Conservation (phyloP, 345 rosid species). For the Pelargonium nanum region DNA sequence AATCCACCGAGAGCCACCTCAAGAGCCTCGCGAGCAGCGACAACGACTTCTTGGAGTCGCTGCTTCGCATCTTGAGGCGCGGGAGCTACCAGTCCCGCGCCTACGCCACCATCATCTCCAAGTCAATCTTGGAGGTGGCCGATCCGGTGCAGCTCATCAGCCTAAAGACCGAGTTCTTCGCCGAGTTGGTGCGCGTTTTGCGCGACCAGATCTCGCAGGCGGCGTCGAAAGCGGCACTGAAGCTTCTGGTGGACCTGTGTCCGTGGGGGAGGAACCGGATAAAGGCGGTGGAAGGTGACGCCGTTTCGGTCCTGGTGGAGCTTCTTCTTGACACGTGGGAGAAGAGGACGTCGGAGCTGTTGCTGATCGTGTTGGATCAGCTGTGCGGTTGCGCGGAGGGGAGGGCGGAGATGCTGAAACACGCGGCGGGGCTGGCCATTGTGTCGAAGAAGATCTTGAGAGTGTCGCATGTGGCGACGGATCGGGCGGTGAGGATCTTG, state of each 20-base stretch:
- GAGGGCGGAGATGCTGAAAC: constrained; percentile 42
- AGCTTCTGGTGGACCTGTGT: constrained; percentile 32
- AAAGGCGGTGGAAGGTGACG: constrained; percentile 42
- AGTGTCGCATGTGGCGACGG: constrained; percentile 40
- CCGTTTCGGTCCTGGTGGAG: constrained; percentile 26
- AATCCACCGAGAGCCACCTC: constrained; percentile 15
- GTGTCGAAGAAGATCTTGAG: constrained; percentile 56
- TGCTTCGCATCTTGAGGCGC: constrained; percentile 16
- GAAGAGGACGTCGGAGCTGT: constrained; percentile 34
- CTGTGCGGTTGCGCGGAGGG: constrained; percentile 52
- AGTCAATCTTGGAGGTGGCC: constrained; percentile 18
- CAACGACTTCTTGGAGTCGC: constrained; percentile 20
- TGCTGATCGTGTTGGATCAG: constrained; percentile 27
- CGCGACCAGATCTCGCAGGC: constrained; percentile 38
- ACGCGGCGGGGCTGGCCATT: constrained; percentile 47
- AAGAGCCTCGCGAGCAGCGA: constrained; percentile 16
- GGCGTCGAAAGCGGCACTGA: constrained; percentile 38
- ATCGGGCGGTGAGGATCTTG: constrained; percentile 43
- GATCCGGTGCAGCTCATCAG: constrained; percentile 35
- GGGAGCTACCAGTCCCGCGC: constrained; percentile 32
- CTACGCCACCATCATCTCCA: constrained; percentile 18
- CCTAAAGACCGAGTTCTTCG: constrained; percentile 22
- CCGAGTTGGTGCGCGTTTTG: constrained; percentile 26
- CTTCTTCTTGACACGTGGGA: constrained; percentile 28
- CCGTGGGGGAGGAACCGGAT: constrained; percentile 62